Evolutionary conservation across 2,329 filamentous ascomycete species (phyloP).

Genomic region (Pseudodiploospora longispora): DNA sequence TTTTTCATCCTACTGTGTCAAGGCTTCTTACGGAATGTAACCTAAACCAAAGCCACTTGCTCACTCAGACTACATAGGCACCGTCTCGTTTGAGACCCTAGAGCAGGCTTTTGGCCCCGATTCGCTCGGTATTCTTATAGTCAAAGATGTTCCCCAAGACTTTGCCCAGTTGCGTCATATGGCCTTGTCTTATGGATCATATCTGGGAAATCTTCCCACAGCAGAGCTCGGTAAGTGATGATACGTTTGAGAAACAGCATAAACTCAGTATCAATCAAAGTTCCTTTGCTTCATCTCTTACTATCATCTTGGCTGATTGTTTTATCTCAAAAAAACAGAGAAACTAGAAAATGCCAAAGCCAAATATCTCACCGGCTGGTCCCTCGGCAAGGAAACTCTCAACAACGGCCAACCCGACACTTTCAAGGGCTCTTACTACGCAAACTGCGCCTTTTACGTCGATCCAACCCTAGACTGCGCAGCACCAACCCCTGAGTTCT

Average conservation of each 20-base stretch:
- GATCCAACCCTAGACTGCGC: constrained; percentile 55
- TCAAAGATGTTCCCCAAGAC: constrained; percentile 68
- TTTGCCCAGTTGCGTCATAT: constrained; percentile 65
- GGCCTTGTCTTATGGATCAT: constrained; percentile 79
- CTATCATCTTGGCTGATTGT: neutral
- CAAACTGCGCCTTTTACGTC: constrained; percentile 73
- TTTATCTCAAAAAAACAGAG: constrained; percentile 23
- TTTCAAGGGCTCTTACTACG: constrained; percentile 76
- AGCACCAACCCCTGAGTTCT: constrained; percentile 49
- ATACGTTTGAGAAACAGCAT: neutral
- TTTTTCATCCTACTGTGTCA: too few relatives aligned
- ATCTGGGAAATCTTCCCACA: constrained; percentile 71
- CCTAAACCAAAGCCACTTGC: constrained; percentile 8
- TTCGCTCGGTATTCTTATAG: constrained; percentile 87
- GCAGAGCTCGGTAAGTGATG: constrained; percentile 56
- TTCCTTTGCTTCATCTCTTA: neutral
- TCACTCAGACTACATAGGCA: constrained; percentile 35
- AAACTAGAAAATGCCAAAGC: constrained; percentile 51
- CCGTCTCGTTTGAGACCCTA: constrained; percentile 59
- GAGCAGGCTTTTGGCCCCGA: constrained; percentile 81
- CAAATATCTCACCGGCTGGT: constrained; percentile 68
- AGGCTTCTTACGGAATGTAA: neutral
- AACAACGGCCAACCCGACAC: constrained; percentile 72
- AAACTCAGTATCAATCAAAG: too few relatives aligned
- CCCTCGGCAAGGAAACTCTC: constrained; percentile 72